Evolutionary conservation across 129 eudicot species (phyloP), one percentile per base, ranked within the genome.

Genomic region (Artemisia tridentata): DNA sequence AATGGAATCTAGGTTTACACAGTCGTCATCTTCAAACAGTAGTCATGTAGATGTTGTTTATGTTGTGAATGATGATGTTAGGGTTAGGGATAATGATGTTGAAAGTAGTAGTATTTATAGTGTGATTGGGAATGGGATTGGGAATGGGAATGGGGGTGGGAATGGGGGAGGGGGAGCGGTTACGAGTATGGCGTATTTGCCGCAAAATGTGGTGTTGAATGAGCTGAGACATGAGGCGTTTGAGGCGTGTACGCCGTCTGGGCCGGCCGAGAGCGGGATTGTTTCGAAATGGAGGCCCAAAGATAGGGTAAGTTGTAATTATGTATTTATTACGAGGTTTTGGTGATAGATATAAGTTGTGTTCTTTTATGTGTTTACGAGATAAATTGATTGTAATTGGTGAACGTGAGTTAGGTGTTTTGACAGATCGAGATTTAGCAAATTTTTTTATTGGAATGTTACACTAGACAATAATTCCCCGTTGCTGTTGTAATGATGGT

Each of bases 261-360:
- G 99, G 10, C 99, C 99, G 11, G 80, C 88, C 2, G 88, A 93
- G 45, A 82, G 82, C 55, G 97, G 96, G 12, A 61, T 87, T 80
- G 97, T 93, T 49, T 90, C 99, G 3, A 93, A 90, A 72, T 93
- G 99, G 99, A 79, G 92, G 49, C 96, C 97, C 12, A 85, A 78
- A 54, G 99, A 93, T 64, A 83, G 99, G 74, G 99, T 93, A 81
- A 83, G 78, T 68, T 78, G 43, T 54, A 29, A 8, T 34, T n/a
- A 23, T 23, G 25, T 34, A 23, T 61, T 17, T 46, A 19, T 17
- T 46, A 19, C 2, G 27, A 25, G 27, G 49, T n/a, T 7, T 23
- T 21, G 11, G 4, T 21, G 17, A 23, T 23, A 0, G 27, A n/a
- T n/a, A 21, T 21, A 21, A 21, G 23, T 21, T 21, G 23, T 21